phyloP scores from a whole-genome alignment of 495 filamentous ascomycete genomes.

The Hamigera avellanea region DNA sequence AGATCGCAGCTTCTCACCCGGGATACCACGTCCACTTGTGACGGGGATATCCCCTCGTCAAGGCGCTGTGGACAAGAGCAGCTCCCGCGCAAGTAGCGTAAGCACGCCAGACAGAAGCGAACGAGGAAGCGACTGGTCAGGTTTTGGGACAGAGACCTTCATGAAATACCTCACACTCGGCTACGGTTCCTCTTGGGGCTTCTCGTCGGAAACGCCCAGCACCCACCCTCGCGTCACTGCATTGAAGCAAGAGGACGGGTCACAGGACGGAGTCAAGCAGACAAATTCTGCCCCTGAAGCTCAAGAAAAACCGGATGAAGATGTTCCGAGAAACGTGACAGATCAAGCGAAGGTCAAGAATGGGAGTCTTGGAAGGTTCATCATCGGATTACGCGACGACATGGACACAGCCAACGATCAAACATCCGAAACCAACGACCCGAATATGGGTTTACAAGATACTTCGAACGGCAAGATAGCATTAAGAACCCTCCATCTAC shows the following conservation, averaged over 20 bases:
- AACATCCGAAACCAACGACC: background rate
- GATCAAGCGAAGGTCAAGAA: slow-evolving; percentile 2
- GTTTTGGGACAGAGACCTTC: slow-evolving; percentile 31
- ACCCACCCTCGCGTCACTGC: slow-evolving; percentile 12
- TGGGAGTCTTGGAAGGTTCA: slow-evolving; percentile 42
- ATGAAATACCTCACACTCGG: slow-evolving; percentile 52
- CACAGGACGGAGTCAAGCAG: slow-evolving; percentile 1
- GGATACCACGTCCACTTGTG: slow-evolving; percentile 36
- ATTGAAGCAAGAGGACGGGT: slow-evolving; percentile 8
- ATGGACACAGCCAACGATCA: slow-evolving; percentile 29
- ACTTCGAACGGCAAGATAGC: slow-evolving; percentile 34
- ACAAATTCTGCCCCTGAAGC: background rate
- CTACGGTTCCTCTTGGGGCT: slow-evolving; percentile 48
- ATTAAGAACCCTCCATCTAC: slow-evolving; percentile 40
- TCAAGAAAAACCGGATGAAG: background rate
- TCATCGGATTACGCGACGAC: slow-evolving; percentile 60
- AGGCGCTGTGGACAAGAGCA: slow-evolving; percentile 4
- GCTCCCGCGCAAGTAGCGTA: slow-evolving; percentile 6
- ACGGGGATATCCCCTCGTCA: slow-evolving; percentile 13
- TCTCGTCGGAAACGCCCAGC: slow-evolving; percentile 20
- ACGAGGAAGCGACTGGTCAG: slow-evolving; percentile 11
- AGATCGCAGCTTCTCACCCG: slow-evolving; percentile 21
- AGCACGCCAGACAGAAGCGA: slow-evolving; percentile 10
- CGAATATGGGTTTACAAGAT: slow-evolving; percentile 6
- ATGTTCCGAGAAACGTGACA: slow-evolving; percentile 1